Conservation (phyloP, 1,139 yeast genomes). For the Pichia sp. region DNA sequence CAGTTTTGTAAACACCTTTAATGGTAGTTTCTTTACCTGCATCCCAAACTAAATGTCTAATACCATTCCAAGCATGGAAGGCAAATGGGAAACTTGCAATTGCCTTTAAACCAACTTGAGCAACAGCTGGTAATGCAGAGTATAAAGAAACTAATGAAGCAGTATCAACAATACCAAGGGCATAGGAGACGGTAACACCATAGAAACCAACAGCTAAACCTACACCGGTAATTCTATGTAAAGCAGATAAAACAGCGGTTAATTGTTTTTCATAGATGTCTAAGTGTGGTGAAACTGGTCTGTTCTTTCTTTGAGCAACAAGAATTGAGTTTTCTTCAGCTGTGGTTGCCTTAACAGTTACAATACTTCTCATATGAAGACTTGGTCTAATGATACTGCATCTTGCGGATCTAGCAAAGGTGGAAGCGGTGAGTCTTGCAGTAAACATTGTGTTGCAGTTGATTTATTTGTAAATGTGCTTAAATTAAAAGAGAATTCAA, state of each 20-base stretch:
- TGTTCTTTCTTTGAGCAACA: constrained; percentile 73
- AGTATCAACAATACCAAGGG: constrained; percentile 63
- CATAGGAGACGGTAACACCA: constrained; percentile 69
- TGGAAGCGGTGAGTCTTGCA: constrained; percentile 11
- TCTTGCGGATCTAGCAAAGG: constrained; percentile 12
- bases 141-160: constrained; percentile 51
- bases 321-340: constrained; percentile 65
- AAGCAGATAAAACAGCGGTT: constrained; percentile 71
- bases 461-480: neutral
- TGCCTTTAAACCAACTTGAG: constrained; percentile 62
- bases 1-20: constrained; percentile 89
- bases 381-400: constrained; percentile 19
- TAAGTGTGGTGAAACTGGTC: constrained; percentile 92
- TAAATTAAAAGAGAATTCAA: no score
- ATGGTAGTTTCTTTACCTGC: constrained; percentile 69
- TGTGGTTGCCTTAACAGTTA: constrained; percentile 57
- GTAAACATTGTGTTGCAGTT: neutral
- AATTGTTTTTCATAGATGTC: constrained; percentile 85
- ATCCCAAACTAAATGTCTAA: constrained; percentile 95
- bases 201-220: constrained; percentile 74
- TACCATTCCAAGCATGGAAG: constrained; percentile 78
- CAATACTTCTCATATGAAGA: constrained; percentile 32
- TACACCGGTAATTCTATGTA: constrained; percentile 88
- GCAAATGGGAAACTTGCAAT: constrained; percentile 76
- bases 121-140: constrained; percentile 53